Evolutionary conservation across 2,329 filamentous ascomycete genomes (phyloP).

Genomic region (Trichoderma sp.): DNA sequence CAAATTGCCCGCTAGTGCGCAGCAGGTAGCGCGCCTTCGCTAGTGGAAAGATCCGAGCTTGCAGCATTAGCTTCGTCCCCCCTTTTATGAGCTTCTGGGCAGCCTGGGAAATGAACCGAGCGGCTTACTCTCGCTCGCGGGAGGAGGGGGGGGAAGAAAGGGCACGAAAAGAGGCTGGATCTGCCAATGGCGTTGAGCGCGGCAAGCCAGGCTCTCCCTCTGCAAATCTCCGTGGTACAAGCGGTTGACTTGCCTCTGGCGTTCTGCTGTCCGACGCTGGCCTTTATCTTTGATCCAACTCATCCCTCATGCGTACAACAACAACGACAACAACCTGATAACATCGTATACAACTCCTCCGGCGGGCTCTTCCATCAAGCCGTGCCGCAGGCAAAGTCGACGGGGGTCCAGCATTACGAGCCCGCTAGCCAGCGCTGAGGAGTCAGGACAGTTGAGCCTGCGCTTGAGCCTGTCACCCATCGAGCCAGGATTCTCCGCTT

Average conservation of each 20-base stretch:
- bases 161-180: not conserved
- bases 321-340: too few species aligned
- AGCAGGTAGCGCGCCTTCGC: slow-evolving; percentile 23
- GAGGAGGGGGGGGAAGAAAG: not conserved
- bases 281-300: not conserved
- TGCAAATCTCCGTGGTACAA: not conserved
- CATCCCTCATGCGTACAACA: not conserved
- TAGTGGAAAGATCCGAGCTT: slow-evolving; percentile 28
- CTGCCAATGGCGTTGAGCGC: not conserved
- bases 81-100: slow-evolving; percentile 20
- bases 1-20: slow-evolving; percentile 20
- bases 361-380: slow-evolving; percentile 7
- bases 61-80: not conserved
- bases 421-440: slow-evolving; percentile 3
- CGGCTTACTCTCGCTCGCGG: not conserved
- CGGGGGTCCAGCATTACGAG: slow-evolving; percentile 25
- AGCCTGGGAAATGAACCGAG: slow-evolving; percentile 23
- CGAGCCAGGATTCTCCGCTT: slow-evolving; percentile 24
- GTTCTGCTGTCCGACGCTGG: not conserved
- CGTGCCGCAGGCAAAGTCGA: not conserved
- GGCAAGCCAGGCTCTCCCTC: not conserved
- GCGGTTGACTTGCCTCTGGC: not conserved
- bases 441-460: not conserved
- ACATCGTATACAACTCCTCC: not conserved
- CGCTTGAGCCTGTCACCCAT: slow-evolving; percentile 6